These are phyloP conservation scores for Emydomyces testavorans DNA, from an alignment of 2,329 filamentous ascomycete species.

Conservation along the genomic window DNA sequence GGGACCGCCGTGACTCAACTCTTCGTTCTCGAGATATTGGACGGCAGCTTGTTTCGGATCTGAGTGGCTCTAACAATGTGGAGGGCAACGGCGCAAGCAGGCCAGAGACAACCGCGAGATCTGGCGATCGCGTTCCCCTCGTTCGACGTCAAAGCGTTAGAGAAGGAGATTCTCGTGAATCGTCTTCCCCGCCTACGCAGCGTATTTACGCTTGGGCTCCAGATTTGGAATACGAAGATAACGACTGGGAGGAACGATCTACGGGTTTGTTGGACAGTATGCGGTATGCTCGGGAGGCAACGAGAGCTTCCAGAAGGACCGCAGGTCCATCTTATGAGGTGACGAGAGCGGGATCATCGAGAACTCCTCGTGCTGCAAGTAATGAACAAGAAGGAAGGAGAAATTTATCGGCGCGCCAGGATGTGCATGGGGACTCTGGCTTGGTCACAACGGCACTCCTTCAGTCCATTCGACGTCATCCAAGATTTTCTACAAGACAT, in stretches of 20 bases:
- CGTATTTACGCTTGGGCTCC: slow-evolving; percentile 52
- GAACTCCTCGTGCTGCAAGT: slow-evolving; percentile 17
- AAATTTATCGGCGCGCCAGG: neutral
- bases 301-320: neutral
- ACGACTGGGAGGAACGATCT: slow-evolving; percentile 14
- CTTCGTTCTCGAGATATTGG: slow-evolving; percentile 3
- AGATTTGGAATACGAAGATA: slow-evolving; percentile 21
- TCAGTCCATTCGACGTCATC: slow-evolving; percentile 33
- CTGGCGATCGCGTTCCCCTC: slow-evolving; percentile 30
- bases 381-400: slow-evolving; percentile 20
- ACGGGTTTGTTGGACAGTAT: slow-evolving; percentile 22
- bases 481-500: slow-evolving; percentile 27
- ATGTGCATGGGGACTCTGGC: slow-evolving; percentile 7
- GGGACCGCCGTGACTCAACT: slow-evolving; percentile 1
- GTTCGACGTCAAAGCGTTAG: slow-evolving; percentile 28
- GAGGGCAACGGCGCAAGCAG: neutral
- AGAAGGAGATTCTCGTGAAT: slow-evolving; percentile 38
- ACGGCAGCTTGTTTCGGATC: slow-evolving; percentile 2
- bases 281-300: slow-evolving; percentile 20
- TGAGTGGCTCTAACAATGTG: slow-evolving; percentile 1
- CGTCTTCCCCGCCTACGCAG: slow-evolving; percentile 43
- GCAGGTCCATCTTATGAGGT: slow-evolving; percentile 17
- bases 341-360: slow-evolving; percentile 19
- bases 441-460: slow-evolving; percentile 28
- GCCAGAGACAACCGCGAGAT: neutral